phyloP scores from a whole-genome alignment of 2,329 filamentous ascomycete genomes.

The Botryotinia calthae region DNA sequence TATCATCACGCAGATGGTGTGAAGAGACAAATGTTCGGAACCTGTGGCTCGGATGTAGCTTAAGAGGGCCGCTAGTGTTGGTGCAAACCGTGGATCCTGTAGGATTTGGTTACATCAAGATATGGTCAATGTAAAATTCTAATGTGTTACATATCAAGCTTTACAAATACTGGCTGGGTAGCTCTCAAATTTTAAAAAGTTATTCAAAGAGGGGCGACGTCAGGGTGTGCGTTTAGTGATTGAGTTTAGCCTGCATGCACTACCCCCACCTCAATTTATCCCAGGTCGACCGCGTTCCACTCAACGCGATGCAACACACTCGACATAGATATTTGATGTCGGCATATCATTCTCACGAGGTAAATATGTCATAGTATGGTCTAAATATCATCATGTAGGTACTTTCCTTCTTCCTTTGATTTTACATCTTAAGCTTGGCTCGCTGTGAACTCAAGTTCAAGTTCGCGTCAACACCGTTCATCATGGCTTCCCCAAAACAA shows the following conservation, averaged over 20 bases:
- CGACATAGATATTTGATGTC: not conserved
- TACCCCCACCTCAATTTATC: slow-evolving; percentile 1
- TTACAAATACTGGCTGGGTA: not conserved
- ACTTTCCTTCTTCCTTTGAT: not conserved
- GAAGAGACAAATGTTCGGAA: not conserved
- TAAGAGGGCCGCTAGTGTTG: not conserved
- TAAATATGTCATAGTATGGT: not conserved
- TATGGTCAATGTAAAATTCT: not conserved
- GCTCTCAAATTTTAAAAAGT: not conserved
- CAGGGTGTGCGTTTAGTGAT: not conserved
- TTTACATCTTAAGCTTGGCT: not conserved
- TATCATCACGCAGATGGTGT: not conserved
- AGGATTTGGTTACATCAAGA: not conserved
- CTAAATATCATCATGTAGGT: not conserved
- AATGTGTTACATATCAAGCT: not conserved
- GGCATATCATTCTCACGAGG: slow-evolving; percentile 5
- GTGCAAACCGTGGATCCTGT: not conserved
- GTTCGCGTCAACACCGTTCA: not conserved
- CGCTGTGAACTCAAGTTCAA: not conserved
- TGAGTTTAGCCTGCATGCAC: slow-evolving; percentile 1
- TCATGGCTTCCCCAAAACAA: slow-evolving; percentile 23
- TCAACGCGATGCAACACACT: not conserved
- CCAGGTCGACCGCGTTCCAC: not conserved
- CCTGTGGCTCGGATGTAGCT: not conserved
- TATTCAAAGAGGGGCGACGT: not conserved